phyloP scores from a whole-genome alignment of 805 yeast genomes.

The Metschnikowia vanudenii region DNA sequence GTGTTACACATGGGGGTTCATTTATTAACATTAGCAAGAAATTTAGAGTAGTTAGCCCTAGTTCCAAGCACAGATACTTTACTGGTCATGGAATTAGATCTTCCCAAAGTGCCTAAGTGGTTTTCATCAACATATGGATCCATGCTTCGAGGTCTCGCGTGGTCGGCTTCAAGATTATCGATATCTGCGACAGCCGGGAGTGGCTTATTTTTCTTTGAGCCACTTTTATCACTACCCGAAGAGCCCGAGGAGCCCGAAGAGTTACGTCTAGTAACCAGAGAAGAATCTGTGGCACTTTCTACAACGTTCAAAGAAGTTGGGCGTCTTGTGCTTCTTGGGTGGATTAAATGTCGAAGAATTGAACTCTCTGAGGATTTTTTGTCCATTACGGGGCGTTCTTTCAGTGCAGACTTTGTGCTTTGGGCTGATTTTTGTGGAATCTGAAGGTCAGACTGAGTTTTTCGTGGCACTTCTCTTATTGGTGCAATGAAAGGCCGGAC shows the following conservation, averaged over 20 bases:
- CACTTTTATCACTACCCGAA: not conserved
- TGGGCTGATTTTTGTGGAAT: not conserved
- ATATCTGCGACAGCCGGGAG: conserved; percentile 1
- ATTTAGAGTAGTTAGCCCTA: conserved; percentile 36
- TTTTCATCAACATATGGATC: not conserved
- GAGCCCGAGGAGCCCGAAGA: conserved; percentile 1
- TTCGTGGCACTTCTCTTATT: conserved; percentile 4
- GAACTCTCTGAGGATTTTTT: not conserved
- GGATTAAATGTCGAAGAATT: not conserved
- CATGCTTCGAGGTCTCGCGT: not conserved
- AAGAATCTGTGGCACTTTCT: not conserved
- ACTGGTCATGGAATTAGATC: conserved; percentile 33
- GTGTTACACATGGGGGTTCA: not conserved
- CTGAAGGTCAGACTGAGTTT: conserved; percentile 1
- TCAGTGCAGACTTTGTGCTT: not conserved
- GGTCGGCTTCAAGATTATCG: not conserved
- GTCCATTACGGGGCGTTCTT: not conserved
- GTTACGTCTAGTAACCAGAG: not conserved
- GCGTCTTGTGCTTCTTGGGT: not conserved
- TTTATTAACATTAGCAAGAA: conserved; percentile 30
- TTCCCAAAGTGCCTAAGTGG: conserved; percentile 12
- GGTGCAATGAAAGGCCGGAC: conserved; percentile 14
- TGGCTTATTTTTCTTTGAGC: not conserved
- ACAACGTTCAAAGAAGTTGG: not conserved
- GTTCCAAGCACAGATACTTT: conserved; percentile 41